Percentiles rank a stretch among this genome's conserved stretches.
Evolutionary conservation across 2,329 filamentous ascomycete species (phyloP).

Genomic region (Colletotrichum sp.): DNA sequence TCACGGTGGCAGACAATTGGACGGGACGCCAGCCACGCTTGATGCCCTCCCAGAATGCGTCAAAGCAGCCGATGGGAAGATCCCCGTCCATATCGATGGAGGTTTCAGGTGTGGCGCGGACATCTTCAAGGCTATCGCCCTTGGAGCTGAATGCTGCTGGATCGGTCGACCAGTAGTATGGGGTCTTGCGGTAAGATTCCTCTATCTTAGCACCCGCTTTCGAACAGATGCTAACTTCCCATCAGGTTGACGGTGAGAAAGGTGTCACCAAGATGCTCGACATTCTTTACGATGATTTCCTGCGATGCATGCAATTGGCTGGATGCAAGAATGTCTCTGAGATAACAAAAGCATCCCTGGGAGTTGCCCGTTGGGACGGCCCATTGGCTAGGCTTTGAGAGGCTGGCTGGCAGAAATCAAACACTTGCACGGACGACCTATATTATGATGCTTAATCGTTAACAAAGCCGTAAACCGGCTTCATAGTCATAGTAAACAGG

Average conservation of each 20-base stretch:
- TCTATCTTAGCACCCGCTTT: neutral
- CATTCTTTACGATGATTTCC: neutral
- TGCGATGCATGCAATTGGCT: neutral
- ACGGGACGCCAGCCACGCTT: conserved; percentile 47
- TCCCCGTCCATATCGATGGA: conserved; percentile 25
- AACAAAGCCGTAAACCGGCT: too few species aligned
- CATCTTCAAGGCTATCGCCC: neutral
- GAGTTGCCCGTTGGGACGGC: neutral
- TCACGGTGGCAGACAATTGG: conserved; percentile 52
- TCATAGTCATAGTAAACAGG: too few species aligned
- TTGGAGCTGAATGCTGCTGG: neutral
- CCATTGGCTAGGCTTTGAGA: neutral
- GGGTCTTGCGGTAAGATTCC: neutral
- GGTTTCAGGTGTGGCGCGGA: neutral
- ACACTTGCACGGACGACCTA: too few species aligned
- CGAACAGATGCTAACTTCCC: neutral
- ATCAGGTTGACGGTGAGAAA: conserved; percentile 1
- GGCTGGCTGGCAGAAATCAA: too few species aligned
- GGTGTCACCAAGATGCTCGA: neutral
- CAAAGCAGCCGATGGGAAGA: conserved; percentile 49
- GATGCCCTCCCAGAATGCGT: conserved; percentile 49
- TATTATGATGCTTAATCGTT: too few species aligned
- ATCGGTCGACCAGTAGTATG: neutral
- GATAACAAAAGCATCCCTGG: neutral
- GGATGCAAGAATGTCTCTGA: neutral